Evolutionary conservation across 1,284 basidiomycete species (phyloP).

Genomic region (Xerocomus nothofagi): DNA sequence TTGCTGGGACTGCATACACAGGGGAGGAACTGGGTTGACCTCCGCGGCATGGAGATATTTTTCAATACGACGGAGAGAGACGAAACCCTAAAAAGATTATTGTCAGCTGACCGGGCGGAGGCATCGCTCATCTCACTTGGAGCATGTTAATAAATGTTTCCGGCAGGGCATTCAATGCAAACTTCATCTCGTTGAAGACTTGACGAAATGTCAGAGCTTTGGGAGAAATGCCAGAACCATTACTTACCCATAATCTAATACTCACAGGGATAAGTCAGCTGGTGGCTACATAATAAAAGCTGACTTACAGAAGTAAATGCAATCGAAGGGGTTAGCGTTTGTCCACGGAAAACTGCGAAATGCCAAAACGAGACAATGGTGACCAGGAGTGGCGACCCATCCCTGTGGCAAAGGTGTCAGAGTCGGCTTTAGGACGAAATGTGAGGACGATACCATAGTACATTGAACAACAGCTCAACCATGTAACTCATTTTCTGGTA

Average conservation of each 20-base stretch:
- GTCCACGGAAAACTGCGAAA: slow-evolving; percentile 68
- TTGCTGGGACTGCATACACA: slow-evolving; percentile 53
- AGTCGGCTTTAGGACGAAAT: slow-evolving; percentile 4
- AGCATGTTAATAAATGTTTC: slow-evolving; percentile 89
- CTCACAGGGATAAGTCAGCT: slow-evolving; percentile 4
- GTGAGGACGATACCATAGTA: slow-evolving; percentile 61
- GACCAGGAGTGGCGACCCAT: slow-evolving; percentile 71
- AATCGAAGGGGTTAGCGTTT: slow-evolving; percentile 76
- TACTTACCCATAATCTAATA: slow-evolving; percentile 50
- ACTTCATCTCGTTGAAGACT: slow-evolving; percentile 88
- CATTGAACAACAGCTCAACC: slow-evolving; percentile 81
- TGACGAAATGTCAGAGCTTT: slow-evolving; percentile 15
- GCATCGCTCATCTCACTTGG: slow-evolving; percentile 46
- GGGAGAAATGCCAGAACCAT: not conserved
- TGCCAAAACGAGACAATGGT: slow-evolving; percentile 84
- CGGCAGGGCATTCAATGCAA: slow-evolving; percentile 81
- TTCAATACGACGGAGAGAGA: slow-evolving; percentile 88
- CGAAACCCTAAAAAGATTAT: slow-evolving; percentile 55
- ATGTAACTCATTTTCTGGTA: slow-evolving; percentile 85
- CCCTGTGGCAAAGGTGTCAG: slow-evolving; percentile 44
- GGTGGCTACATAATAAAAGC: not conserved
- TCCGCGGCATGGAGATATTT: slow-evolving; percentile 80
- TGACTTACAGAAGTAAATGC: slow-evolving; percentile 66
- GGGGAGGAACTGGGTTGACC: slow-evolving; percentile 58
- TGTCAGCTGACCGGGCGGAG: not conserved